Percentiles rank a stretch among this genome's conserved stretches.
Conservation (phyloP, 2,329 filamentous ascomycete genomes). For the Penicillium sp. region DNA sequence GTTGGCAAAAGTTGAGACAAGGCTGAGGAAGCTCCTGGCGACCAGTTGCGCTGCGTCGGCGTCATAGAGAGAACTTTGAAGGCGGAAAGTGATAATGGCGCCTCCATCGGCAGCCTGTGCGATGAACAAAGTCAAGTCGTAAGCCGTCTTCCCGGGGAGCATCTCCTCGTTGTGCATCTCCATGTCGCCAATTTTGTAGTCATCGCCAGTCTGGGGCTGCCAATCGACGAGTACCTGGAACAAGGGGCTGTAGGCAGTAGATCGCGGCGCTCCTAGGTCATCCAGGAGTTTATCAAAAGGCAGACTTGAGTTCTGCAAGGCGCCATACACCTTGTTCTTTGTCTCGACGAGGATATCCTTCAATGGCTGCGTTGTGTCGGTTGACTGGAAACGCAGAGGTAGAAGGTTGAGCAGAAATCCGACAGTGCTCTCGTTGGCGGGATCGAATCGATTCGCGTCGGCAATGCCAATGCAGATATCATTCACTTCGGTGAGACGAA, state of each 20-base stretch:
- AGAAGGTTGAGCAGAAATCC: conserved; percentile 44
- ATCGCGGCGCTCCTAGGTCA: conserved; percentile 40
- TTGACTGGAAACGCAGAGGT: conserved; percentile 24
- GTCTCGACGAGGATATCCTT: too few species aligned
- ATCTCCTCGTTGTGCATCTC: not conserved
- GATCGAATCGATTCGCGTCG: conserved; percentile 37
- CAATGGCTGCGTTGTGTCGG: not conserved
- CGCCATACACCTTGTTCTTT: conserved; percentile 27
- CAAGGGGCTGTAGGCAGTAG: conserved; percentile 40
- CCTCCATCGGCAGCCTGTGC: not conserved
- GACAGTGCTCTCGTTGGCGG: conserved; percentile 25
- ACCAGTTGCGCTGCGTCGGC: not conserved
- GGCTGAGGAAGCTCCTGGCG: too few species aligned
- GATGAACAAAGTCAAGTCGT: conserved; percentile 3
- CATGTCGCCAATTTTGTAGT: too few species aligned
- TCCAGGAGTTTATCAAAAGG: conserved; percentile 50
- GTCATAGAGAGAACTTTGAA: conserved; percentile 3
- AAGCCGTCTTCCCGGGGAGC: not conserved
- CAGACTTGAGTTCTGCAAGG: conserved; percentile 43
- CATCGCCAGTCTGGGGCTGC: too few species aligned
- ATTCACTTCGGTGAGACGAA: conserved; percentile 21
- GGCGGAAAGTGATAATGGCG: not conserved
- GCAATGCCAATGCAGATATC: conserved; percentile 45
- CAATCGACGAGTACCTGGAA: conserved; percentile 53
- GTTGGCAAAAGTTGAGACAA: too few species aligned